These are phyloP conservation scores for Polygonum maritimum DNA, from an alignment of 148 eudicot genomes.

Conservation along the genomic window DNA sequence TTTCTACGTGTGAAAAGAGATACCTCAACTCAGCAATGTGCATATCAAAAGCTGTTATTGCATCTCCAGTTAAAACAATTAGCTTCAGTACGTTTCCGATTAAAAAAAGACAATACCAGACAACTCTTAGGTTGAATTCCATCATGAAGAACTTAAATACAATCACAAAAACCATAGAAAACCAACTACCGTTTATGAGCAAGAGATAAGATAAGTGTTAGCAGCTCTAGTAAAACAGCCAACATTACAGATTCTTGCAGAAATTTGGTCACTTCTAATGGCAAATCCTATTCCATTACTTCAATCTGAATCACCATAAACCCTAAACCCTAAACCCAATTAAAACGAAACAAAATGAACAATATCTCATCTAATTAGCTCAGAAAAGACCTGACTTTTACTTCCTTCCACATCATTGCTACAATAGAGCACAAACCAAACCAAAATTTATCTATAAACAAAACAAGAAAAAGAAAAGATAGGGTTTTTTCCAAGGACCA, in stretches of 20 bases:
- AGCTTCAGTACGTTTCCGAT: background rate
- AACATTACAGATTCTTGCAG: background rate
- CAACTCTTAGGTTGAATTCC: background rate
- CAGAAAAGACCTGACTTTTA: background rate
- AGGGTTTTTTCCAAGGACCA: background rate
- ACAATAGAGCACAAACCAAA: background rate
- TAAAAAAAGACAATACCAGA: background rate
- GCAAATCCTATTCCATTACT: background rate
- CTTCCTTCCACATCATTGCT: background rate
- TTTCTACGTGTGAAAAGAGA: slow-evolving; percentile 32
- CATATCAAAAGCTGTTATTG: background rate
- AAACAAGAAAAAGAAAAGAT: background rate
- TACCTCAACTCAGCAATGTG: background rate
- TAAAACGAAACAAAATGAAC: background rate
- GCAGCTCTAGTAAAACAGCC: background rate
- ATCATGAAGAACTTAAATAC: background rate
- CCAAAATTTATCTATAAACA: background rate
- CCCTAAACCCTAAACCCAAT: background rate
- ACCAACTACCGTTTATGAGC: background rate
- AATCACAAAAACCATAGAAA: background rate
- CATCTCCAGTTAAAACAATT: background rate
- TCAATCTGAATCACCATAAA: background rate
- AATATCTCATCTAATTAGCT: background rate
- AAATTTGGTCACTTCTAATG: background rate
- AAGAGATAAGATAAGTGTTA: background rate